Base-by-base conservation (phyloP, 768 basidiomycete genomes). In the Ramaria sp. region DNA sequence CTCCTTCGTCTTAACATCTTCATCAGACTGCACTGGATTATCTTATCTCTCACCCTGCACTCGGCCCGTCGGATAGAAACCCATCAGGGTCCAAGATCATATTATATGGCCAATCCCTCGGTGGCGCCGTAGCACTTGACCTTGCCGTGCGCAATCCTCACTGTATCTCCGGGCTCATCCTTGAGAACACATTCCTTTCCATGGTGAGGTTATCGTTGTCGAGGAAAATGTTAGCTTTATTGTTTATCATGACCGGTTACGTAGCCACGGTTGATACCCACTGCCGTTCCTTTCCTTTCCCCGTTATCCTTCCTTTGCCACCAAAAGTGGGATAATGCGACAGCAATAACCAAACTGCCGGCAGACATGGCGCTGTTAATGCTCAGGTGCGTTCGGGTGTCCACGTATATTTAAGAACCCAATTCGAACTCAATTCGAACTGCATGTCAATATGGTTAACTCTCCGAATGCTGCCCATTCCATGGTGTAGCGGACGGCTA, bases 161-260 rank as follows among this genome's bases (percentile, higher is more conserved):
- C 19, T 79, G 84, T 64, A 82, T 95, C 56, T 57, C 73, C 17
- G 93, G 85, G 0, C 75, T 96, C 15, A 79, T 97, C 56, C 76
- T 97, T 58, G 94, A 97, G 73, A 98, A 96, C 68, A 95, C 94
- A 0, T 96, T 96, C 69, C 81, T 86, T 34, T 91, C 87, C 42
- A 78, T 97, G 30, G 64, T 65, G 47, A 31, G 66, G 59, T 41
- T 19, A 33, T 33, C 51, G 1, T 4, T 11, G 17, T 37, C 48
- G 24, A 19, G 27, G 7, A 12, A 30, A 10, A 30, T 34, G 3
- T 22, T 22, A 7, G 1, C 5, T 49, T 19, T 5, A 3, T 17
- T 24, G 17, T 9, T 17, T 12, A 0, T 22, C 30, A 1, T 17
- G 34, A 51, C 37, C 13, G 34, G 7, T 19, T 27, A 7, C 17